Percentiles rank a stretch among this genome's conserved stretches.
phyloP scores from a whole-genome alignment of 1,139 yeast species.

The Lodderomyces oxycetoniae region DNA sequence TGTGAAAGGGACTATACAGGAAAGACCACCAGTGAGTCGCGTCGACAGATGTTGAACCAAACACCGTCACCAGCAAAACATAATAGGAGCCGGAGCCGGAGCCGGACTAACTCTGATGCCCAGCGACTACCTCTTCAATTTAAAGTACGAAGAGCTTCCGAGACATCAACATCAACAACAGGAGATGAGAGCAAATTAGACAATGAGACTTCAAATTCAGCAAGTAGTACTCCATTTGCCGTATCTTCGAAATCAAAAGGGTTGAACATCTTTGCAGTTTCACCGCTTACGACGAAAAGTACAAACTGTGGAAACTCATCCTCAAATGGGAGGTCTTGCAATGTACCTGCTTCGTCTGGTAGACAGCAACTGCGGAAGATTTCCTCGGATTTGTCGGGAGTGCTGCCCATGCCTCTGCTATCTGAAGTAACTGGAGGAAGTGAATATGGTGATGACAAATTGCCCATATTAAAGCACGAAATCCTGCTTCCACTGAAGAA shows the following conservation, averaged over 20 bases:
- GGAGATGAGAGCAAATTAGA: too few species aligned
- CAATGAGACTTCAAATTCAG: too few species aligned
- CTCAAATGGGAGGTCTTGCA: too few species aligned
- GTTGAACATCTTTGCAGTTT: conserved; percentile 14
- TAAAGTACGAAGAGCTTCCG: conserved; percentile 2
- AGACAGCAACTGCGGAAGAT: not conserved
- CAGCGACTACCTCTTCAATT: conserved; percentile 2
- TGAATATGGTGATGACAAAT: not conserved
- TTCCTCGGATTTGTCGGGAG: conserved; percentile 17
- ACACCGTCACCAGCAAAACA: conserved; percentile 4
- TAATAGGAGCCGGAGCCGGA: not conserved
- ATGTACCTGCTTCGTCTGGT: conserved; percentile 1
- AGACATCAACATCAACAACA: too few species aligned
- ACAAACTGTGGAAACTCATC: not conserved
- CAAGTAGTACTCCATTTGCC: too few species aligned
- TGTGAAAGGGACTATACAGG: too few species aligned
- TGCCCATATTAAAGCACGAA: conserved; percentile 19
- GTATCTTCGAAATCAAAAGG: conserved; percentile 8
- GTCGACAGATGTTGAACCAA: not conserved
- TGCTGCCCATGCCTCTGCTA: conserved; percentile 25
- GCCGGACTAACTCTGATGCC: too few species aligned
- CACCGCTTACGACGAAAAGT: conserved; percentile 7
- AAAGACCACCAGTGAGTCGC: not conserved
- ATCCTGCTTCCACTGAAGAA: conserved; percentile 31
- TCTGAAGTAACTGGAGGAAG: conserved; percentile 15